A percentile compares a stretch with the other conserved stretches of the same genome.
phyloP scores from a whole-genome alignment of 208 protist genomes.

The Crithidia thermophila region DNA sequence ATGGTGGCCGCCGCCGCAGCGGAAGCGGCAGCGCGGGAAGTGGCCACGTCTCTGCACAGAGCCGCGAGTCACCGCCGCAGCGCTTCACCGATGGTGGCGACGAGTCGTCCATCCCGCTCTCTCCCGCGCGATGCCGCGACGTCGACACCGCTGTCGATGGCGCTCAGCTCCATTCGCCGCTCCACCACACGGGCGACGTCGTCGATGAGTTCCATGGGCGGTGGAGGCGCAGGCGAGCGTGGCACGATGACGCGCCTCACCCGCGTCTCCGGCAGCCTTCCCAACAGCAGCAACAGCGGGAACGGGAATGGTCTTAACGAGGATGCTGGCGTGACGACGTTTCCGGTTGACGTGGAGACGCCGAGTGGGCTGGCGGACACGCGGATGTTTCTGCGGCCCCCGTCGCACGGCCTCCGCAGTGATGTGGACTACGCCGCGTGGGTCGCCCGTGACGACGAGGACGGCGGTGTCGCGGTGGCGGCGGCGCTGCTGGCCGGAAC shows the following conservation, averaged over 20 bases:
- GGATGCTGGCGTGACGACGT: not conserved
- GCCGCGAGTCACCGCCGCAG: not conserved
- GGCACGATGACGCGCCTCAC: not conserved
- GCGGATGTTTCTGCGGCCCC: conserved; percentile 12
- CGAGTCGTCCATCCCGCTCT: too few relatives aligned
- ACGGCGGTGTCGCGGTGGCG: too few relatives aligned
- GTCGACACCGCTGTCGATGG: conserved; percentile 7
- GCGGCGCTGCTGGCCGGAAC: not conserved
- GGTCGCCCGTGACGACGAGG: not conserved
- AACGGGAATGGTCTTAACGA: not conserved
- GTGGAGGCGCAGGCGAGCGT: not conserved
- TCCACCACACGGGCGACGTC: conserved; percentile 7
- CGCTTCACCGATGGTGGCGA: not conserved
- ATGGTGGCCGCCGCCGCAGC: conserved; percentile 3
- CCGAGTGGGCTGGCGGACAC: conserved; percentile 7
- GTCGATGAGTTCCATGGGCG: not conserved
- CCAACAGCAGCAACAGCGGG: too few relatives aligned
- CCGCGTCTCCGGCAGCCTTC: too few relatives aligned
- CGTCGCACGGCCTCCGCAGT: not conserved
- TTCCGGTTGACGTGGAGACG: not conserved
- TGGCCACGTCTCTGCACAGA: not conserved
- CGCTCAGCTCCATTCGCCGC: conserved; percentile 21
- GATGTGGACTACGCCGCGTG: not conserved
- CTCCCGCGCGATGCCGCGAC: conserved; percentile 16
- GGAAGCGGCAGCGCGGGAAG: not conserved